A percentile compares a stretch with the other conserved stretches of the same genome.
Conservation (phyloP, 176 grass and related monocot species). For the Avena eriantha region DNA sequence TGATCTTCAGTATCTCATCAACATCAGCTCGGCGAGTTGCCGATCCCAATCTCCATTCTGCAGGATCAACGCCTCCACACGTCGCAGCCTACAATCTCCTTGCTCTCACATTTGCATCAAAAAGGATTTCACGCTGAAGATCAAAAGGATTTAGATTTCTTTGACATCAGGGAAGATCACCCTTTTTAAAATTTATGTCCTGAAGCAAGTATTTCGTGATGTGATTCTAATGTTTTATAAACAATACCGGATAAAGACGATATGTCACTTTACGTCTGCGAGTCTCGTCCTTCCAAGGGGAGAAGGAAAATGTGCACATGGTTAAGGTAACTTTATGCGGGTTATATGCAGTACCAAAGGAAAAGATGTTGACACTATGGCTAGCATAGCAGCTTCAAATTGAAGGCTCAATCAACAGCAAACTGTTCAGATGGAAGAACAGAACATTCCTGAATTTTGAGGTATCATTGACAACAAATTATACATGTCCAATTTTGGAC, state of each 20-base stretch:
- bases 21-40: too few species aligned
- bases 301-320: background rate
- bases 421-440: background rate
- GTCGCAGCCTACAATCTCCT: too few species aligned
- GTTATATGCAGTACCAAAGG: background rate
- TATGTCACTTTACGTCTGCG: background rate
- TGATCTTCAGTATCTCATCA: too few species aligned
- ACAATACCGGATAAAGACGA: background rate
- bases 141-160: background rate
- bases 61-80: too few species aligned
- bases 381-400: background rate
- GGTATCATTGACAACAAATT: background rate
- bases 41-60: too few species aligned
- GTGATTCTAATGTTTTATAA: background rate
- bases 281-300: background rate
- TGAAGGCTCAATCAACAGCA: background rate
- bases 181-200: background rate
- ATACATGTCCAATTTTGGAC: background rate
- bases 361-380: background rate
- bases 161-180: background rate
- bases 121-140: background rate
- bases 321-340: background rate
- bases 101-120: too few species aligned
- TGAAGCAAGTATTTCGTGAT: background rate
- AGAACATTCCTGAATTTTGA: background rate